Evolutionary conservation across 148 eudicot species (phyloP), one percentile per base, ranked within the genome.

Genomic region (Silene conica): DNA sequence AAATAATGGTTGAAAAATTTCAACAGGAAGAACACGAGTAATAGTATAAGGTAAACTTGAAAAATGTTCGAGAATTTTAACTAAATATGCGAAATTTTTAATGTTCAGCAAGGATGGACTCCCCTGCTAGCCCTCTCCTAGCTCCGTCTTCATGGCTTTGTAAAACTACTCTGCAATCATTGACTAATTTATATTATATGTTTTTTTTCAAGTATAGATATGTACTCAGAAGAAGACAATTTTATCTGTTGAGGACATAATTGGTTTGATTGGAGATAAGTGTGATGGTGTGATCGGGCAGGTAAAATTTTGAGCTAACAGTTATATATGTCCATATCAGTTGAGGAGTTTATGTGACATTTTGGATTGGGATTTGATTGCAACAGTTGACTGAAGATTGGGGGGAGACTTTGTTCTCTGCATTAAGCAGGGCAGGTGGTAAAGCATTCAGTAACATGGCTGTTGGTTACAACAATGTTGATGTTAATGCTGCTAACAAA

Each of bases 401-500:
- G 99, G 99, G 99, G 22, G 97, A 95, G 79, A 90, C 92, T 7
- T 79, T 95, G 85, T 95, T 95, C 83, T 90, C 92, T 16, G 97
- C 99, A 59, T 82, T 95, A 87, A 92, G 99, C 83, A 87, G 72
- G 77, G 99, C 99, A 65, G 97, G 99, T 58, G 97, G 99, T 2
- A 95, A 84, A 79, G 99, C 92, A 75, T 95, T 92, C 82, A 95
- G 99, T 77, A 95, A 95, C 83, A 95, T 92, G 97, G 99, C 99
- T 83, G 99, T 95, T 63, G 99, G 99, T 34, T 92, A 95, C 83
- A 92, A 95, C 85, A 95, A 95, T 78, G 99, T 95, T 69, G 92
- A 92, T 80, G 97, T 95, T 16, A 73, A 83, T 77, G 96, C 94
- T 78, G 99, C 99, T 52, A 95, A 21, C 59, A 95, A 95, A 78